Percentiles rank a stretch among this genome's conserved stretches.
Evolutionary conservation across 495 filamentous ascomycete species (phyloP).

Genomic region (Acidiella bohemica): DNA sequence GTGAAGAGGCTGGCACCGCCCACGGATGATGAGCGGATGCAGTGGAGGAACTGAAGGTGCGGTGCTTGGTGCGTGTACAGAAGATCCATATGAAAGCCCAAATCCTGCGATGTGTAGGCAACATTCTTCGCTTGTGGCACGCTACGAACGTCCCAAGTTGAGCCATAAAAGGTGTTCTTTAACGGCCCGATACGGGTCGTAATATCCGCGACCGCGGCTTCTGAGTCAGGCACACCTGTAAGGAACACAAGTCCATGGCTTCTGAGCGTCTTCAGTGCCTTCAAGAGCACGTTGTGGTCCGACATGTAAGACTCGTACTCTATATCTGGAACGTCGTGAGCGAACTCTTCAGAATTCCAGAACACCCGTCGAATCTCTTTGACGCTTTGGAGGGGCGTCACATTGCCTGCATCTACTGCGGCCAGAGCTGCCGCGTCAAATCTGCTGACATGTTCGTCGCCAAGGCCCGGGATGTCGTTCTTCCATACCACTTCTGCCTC

Average conservation of each 20-base stretch:
- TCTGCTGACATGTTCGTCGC: conserved; percentile 30
- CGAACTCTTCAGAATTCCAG: conserved; percentile 34
- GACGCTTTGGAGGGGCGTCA: background rate
- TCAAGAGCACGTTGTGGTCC: conserved; percentile 37
- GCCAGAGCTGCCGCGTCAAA: conserved; percentile 3
- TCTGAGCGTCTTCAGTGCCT: conserved; percentile 41
- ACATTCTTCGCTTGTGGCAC: conserved; percentile 74
- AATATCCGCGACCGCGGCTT: conserved; percentile 49
- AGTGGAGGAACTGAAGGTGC: conserved; percentile 74
- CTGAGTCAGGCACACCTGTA: conserved; percentile 49
- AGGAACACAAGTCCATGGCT: conserved; percentile 60
- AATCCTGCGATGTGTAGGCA: conserved; percentile 66
- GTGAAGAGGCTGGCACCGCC: conserved; percentile 76
- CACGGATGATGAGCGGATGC: conserved; percentile 55
- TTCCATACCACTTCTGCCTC: conserved; percentile 36
- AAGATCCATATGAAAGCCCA: conserved; percentile 85
- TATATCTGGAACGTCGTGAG: conserved; percentile 36
- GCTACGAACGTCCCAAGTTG: conserved; percentile 74
- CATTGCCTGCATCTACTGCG: too few relatives aligned
- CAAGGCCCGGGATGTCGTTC: conserved; percentile 41
- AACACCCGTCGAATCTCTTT: conserved; percentile 13
- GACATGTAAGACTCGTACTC: conserved; percentile 59
- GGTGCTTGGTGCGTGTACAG: conserved; percentile 74
- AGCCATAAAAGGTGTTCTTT: conserved; percentile 75
- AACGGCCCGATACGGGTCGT: conserved; percentile 58